These are phyloP conservation scores for Colletotrichum sp. DNA, from an alignment of 2,329 filamentous ascomycete species.

Conservation along the genomic window DNA sequence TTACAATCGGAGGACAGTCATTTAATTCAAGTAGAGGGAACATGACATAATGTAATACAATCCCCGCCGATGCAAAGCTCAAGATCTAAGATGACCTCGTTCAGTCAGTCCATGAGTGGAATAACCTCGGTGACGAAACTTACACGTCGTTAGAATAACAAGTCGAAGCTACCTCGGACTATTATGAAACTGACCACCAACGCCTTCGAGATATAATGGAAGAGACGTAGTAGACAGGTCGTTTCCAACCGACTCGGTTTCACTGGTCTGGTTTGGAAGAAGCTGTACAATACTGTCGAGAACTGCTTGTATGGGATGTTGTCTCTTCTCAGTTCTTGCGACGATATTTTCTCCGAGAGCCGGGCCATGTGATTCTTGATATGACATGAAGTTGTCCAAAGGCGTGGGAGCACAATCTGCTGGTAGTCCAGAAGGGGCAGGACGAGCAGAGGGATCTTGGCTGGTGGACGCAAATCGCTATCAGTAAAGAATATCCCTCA, in stretches of 20 bases:
- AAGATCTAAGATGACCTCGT: not conserved
- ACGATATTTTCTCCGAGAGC: not conserved
- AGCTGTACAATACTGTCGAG: not conserved
- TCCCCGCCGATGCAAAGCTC: not conserved
- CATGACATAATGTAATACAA: no score
- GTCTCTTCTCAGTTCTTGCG: not conserved
- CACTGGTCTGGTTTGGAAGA: not conserved
- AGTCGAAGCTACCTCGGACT: rapidly evolving
- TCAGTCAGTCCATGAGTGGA: not conserved
- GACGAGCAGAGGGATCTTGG: not conserved
- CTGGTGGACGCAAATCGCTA: not conserved
- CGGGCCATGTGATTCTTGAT: not conserved
- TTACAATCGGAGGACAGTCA: no score
- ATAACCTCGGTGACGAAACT: not conserved
- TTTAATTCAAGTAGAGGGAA: no score
- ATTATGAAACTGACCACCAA: rapidly evolving
- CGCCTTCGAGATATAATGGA: not conserved
- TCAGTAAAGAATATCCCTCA: not conserved
- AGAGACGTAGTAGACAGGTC: not conserved
- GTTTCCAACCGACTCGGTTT: not conserved
- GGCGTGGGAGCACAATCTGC: not conserved
- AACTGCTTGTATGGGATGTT: not conserved
- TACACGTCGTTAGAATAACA: rapidly evolving
- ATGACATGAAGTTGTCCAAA: not conserved
- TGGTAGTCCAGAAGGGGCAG: not conserved